A percentile compares a stretch with the other conserved stretches of the same genome.
Evolutionary conservation across 169 alveolate genomes (phyloP).

Genomic region (Cryptosporidium parvum): DNA sequence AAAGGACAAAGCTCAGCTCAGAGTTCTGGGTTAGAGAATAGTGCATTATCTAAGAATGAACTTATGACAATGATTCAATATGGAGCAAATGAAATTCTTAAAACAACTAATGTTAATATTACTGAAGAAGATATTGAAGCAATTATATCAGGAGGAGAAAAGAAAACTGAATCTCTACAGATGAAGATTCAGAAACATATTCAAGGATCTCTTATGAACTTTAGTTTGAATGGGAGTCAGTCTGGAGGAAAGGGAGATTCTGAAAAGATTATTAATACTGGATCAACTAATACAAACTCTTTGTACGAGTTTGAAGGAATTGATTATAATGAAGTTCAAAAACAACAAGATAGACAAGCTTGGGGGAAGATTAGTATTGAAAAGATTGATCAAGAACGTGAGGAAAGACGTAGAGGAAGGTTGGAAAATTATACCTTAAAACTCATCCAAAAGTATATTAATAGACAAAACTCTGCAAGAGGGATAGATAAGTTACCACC

Average conservation of each 20-base stretch:
- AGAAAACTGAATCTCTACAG: slow-evolving; percentile 76
- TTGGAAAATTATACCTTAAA: slow-evolving; percentile 69
- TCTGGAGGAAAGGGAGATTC: slow-evolving; percentile 19
- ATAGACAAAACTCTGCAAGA: slow-evolving; percentile 80
- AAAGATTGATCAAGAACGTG: slow-evolving; percentile 82
- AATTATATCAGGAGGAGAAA: slow-evolving; percentile 80
- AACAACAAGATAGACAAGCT: slow-evolving; percentile 79
- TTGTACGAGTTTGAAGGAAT: slow-evolving; percentile 85
- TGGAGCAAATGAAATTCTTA: slow-evolving; percentile 91
- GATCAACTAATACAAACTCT: slow-evolving; percentile 42
- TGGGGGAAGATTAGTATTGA: slow-evolving; percentile 70
- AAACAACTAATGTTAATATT: slow-evolving; percentile 82
- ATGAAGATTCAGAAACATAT: slow-evolving; percentile 82
- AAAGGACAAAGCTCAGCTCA: slow-evolving; percentile 38
- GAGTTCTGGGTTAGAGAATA: slow-evolving; percentile 78
- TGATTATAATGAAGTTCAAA: slow-evolving; percentile 80
- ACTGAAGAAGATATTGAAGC: slow-evolving; percentile 87
- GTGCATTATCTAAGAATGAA: slow-evolving; percentile 86
- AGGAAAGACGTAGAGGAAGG: slow-evolving; percentile 81
- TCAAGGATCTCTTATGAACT: slow-evolving; percentile 82
- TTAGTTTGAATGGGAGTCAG: slow-evolving; percentile 66
- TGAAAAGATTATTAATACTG: slow-evolving; percentile 27
- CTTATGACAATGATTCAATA: slow-evolving; percentile 88
- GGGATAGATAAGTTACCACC: slow-evolving; percentile 84
- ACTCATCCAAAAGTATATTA: slow-evolving; percentile 77